phyloP scores from a whole-genome alignment of 2,329 filamentous ascomycete species.

The Neophaeococcomyces mojaviensis region DNA sequence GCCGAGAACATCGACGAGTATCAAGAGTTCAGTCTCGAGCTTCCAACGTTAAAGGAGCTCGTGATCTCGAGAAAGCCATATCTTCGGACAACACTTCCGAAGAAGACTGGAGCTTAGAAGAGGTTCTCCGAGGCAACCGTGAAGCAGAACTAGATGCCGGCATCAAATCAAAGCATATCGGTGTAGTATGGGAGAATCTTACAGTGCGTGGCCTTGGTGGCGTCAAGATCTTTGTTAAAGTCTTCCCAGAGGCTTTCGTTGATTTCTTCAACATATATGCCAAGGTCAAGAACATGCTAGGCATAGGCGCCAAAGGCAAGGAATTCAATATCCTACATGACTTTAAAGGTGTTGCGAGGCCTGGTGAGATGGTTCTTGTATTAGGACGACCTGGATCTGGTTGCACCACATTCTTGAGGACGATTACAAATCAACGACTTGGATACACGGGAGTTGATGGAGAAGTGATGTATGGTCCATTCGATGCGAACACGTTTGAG shows the following conservation, averaged over 20 bases:
- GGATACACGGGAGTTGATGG: conserved; percentile 58
- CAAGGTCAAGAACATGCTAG: conserved; percentile 57
- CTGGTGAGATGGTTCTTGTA: conserved; percentile 84
- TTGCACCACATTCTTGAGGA: conserved; percentile 62
- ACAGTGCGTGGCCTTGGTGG: conserved; percentile 71
- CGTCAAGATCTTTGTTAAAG: conserved; percentile 62
- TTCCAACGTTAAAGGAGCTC: conserved; percentile 21
- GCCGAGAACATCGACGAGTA: conserved; percentile 29
- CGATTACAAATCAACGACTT: conserved; percentile 59
- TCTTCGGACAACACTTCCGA: conserved; percentile 40
- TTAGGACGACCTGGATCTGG: conserved; percentile 69
- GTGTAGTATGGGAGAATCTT: conserved; percentile 68
- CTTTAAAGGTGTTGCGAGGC: conserved; percentile 60
- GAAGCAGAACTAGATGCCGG: conserved; percentile 67
- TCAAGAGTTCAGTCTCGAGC: conserved; percentile 28
- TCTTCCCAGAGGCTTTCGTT: conserved; percentile 70
- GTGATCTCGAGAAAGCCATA: conserved; percentile 54
- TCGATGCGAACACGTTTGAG: conserved; percentile 60
- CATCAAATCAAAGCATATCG: conserved; percentile 72
- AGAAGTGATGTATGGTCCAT: conserved; percentile 70
- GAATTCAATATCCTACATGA: conserved; percentile 67
- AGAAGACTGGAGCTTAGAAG: conserved; percentile 67
- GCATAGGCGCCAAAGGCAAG: conserved; percentile 57
- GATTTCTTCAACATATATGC: conserved; percentile 68
- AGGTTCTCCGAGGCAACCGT: conserved; percentile 62